Evolutionary conservation across 345 rosid species (phyloP).

Genomic region (Moricandia moricandioides): DNA sequence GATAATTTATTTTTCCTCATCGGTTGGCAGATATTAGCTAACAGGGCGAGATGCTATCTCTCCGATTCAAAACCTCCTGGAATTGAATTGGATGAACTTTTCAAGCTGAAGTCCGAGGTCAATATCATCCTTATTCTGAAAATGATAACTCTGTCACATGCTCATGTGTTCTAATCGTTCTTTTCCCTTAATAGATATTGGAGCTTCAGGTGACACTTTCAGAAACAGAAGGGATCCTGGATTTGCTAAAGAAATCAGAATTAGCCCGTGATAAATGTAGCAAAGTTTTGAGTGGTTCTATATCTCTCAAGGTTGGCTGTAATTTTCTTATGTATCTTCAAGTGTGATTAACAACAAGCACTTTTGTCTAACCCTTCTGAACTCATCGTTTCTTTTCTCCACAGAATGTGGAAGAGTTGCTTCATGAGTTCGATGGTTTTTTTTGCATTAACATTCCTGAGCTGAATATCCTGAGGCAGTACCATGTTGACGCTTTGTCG

Average conservation of each 20-base stretch:
- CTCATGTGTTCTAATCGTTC: conserved; percentile 6
- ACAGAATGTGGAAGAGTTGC: conserved; percentile 63
- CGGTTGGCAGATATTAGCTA: conserved; percentile 54
- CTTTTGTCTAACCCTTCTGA: conserved; percentile 11
- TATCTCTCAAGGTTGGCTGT: conserved; percentile 53
- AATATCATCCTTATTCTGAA: conserved; percentile 11
- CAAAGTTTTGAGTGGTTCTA: conserved; percentile 51
- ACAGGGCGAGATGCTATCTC: conserved; percentile 50
- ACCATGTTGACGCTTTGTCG: conserved; percentile 48
- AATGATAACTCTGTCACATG: conserved; percentile 10
- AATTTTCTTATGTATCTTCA: conserved; percentile 6
- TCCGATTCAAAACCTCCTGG: conserved; percentile 41
- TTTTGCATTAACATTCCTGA: conserved; percentile 60
- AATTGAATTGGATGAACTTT: conserved; percentile 53
- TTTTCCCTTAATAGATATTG: conserved; percentile 46
- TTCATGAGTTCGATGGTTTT: conserved; percentile 54
- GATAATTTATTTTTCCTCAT: conserved; percentile 21
- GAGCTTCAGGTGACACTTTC: conserved; percentile 75
- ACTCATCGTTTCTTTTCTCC: neutral
- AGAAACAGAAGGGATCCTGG: conserved; percentile 54
- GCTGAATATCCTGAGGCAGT: conserved; percentile 67
- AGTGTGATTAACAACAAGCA: conserved; percentile 4
- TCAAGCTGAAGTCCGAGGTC: conserved; percentile 82
- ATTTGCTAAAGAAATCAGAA: conserved; percentile 56
- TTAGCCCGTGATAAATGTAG: conserved; percentile 52